A percentile compares a stretch with the other conserved stretches of the same genome.
Evolutionary conservation across 2,329 filamentous ascomycete species (phyloP).

Genomic region (Aureobasidium sp.): DNA sequence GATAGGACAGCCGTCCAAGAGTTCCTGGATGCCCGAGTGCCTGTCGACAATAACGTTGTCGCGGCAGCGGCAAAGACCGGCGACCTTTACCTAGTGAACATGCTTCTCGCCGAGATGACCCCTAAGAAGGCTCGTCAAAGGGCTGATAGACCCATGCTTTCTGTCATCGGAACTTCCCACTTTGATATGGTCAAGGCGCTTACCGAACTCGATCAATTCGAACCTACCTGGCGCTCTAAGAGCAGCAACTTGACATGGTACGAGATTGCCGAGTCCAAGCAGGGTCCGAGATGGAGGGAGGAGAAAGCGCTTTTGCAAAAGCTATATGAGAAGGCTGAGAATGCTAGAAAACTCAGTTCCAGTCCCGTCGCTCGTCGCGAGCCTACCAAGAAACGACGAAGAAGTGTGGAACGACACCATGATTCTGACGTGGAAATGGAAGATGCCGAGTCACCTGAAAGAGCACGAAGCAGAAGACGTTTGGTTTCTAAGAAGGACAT

Average conservation of each 20-base stretch:
- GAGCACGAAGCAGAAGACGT: slow-evolving; percentile 22
- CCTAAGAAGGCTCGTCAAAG: slow-evolving; percentile 57
- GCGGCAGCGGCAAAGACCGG: slow-evolving; percentile 88
- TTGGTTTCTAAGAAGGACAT: slow-evolving; percentile 32
- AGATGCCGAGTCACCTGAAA: slow-evolving; percentile 17
- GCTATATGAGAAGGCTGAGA: slow-evolving; percentile 53
- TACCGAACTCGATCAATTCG: slow-evolving; percentile 51
- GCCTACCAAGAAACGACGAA: slow-evolving; percentile 24
- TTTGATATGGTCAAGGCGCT: slow-evolving; percentile 66
- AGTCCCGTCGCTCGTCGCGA: slow-evolving; percentile 32
- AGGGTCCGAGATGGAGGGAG: slow-evolving; percentile 83
- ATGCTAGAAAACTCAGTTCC: slow-evolving; percentile 25
- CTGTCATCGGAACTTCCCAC: slow-evolving; percentile 84
- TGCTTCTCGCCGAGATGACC: slow-evolving; percentile 51
- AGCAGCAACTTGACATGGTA: slow-evolving; percentile 70
- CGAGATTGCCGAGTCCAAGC: slow-evolving; percentile 75
- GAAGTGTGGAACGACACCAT: slow-evolving; percentile 12
- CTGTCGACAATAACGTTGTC: slow-evolving; percentile 70
- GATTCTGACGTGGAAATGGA: slow-evolving; percentile 19
- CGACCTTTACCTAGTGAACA: slow-evolving; percentile 78
- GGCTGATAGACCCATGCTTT: slow-evolving; percentile 84
- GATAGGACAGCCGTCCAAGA: slow-evolving; percentile 43
- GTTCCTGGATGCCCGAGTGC: slow-evolving; percentile 37
- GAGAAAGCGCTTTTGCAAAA: slow-evolving; percentile 76
- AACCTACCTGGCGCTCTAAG: slow-evolving; percentile 68